phyloP scores from a whole-genome alignment of 345 rosid genomes.

The Boechera divaricarpa region DNA sequence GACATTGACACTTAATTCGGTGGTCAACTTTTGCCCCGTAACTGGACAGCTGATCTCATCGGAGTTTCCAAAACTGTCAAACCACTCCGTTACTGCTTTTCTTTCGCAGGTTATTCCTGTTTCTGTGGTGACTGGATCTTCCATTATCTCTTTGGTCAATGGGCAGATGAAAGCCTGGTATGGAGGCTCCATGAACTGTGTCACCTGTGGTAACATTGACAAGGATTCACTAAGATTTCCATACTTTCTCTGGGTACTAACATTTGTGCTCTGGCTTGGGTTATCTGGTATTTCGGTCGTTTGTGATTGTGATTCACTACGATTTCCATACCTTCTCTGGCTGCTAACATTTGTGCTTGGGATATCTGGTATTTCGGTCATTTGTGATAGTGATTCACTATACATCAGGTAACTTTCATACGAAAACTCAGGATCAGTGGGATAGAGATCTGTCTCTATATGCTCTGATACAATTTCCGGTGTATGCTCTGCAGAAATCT shows the following conservation, averaged over 20 bases:
- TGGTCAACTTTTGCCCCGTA: slow-evolving; percentile 56
- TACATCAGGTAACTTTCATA: slow-evolving; percentile 44
- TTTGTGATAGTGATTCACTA: slow-evolving; percentile 40
- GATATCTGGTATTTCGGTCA: slow-evolving; percentile 41
- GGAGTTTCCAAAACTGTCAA: slow-evolving; percentile 48
- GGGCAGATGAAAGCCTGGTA: slow-evolving; percentile 87
- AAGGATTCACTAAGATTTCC: slow-evolving; percentile 46
- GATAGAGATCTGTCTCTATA: slow-evolving; percentile 70
- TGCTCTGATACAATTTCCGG: slow-evolving; percentile 33
- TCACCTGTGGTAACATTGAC: slow-evolving; percentile 51
- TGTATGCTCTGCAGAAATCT: slow-evolving; percentile 18
- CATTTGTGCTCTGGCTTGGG: slow-evolving; percentile 39
- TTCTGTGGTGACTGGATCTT: slow-evolving; percentile 82
- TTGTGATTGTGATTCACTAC: slow-evolving; percentile 44
- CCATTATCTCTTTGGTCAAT: slow-evolving; percentile 78
- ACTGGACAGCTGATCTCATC: slow-evolving; percentile 65
- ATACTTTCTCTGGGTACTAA: slow-evolving; percentile 47
- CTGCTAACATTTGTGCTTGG: slow-evolving; percentile 39
- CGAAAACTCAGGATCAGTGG: slow-evolving; percentile 52
- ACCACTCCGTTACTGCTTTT: slow-evolving; percentile 69
- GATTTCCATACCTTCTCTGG: slow-evolving; percentile 45
- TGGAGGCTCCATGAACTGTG: slow-evolving; percentile 70
- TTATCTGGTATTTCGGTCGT: slow-evolving; percentile 41
- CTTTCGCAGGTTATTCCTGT: slow-evolving; percentile 84
- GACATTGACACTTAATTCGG: slow-evolving; percentile 52